Evolutionary conservation across 768 basidiomycete genomes (phyloP).

Genomic region (Russula earlei): DNA sequence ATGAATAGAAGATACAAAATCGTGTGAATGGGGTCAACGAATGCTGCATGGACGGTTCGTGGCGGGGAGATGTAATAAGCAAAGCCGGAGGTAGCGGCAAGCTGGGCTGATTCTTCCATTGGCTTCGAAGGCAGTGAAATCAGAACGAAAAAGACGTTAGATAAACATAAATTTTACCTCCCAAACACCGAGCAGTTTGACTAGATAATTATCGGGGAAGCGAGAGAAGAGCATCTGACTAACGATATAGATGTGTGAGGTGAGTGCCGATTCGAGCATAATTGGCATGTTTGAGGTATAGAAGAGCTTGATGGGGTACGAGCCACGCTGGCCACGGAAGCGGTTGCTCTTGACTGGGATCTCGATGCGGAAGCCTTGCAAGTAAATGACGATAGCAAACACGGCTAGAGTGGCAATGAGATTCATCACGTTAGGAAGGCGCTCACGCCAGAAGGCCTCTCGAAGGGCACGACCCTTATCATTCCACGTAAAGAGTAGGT

Average conservation of each 20-base stretch:
- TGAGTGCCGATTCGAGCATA: conserved; percentile 93
- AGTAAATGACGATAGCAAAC: conserved; percentile 93
- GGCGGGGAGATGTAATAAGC: conserved; percentile 98
- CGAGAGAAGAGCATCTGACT: conserved; percentile 90
- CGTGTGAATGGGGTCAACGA: conserved; percentile 92
- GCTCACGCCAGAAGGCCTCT: conserved; percentile 97
- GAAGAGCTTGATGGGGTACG: conserved; percentile 96
- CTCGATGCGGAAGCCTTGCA: conserved; percentile 98
- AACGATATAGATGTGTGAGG: conserved; percentile 91
- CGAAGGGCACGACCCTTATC: conserved; percentile 95
- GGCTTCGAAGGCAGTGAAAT: conserved; percentile 42
- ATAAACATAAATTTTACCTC: conserved; percentile 51
- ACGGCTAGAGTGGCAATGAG: conserved; percentile 85
- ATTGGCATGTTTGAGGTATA: conserved; percentile 99
- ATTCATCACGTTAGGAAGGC: conserved; percentile 97
- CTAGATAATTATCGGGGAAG: conserved; percentile 87
- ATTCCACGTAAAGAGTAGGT: conserved; percentile 95
- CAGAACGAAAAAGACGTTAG: neutral
- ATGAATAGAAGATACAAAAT: conserved; percentile 87
- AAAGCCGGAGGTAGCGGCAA: conserved; percentile 81
- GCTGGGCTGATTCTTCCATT: conserved; percentile 87
- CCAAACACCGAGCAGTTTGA: conserved; percentile 91
- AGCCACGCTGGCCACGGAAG: conserved; percentile 92
- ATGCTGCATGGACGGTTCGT: conserved; percentile 80
- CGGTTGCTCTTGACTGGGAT: conserved; percentile 96